These are phyloP conservation scores for Eucalyptus curtisii DNA, from an alignment of 345 rosid species.

Conservation along the genomic window DNA sequence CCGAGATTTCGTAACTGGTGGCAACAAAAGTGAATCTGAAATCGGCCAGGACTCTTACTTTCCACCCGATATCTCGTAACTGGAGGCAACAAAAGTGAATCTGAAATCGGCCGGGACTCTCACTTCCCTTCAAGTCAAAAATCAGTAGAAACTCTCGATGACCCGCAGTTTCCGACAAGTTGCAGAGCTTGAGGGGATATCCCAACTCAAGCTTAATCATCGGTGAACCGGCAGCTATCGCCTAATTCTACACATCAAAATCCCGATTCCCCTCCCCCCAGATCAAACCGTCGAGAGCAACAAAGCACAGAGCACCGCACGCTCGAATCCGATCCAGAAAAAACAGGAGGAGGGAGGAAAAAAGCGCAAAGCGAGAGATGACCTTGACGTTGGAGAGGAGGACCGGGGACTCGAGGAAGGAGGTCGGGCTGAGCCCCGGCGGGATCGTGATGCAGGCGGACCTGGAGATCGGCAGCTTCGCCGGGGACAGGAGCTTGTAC, in stretches of 20 bases:
- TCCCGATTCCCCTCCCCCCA: neutral
- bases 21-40: neutral
- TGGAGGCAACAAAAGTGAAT: neutral
- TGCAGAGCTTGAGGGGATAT: neutral
- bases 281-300: neutral
- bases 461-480: conserved; percentile 99
- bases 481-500: conserved; percentile 95
- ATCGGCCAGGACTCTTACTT: neutral
- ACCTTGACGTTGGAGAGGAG: conserved; percentile 95
- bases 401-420: conserved; percentile 95
- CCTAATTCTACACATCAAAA: neutral
- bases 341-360: neutral
- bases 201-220: neutral
- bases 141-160: neutral
- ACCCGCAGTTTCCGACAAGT: neutral
- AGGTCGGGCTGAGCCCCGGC: conserved; percentile 87
- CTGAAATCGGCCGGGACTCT: neutral
- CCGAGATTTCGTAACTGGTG: neutral
- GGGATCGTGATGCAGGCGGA: conserved; percentile 66
- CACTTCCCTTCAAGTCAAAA: neutral
- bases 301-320: neutral
- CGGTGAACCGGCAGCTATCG: neutral
- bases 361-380: conserved; percentile 1
- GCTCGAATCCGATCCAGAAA: neutral
- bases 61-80: neutral